Conservation (phyloP, 2,329 filamentous ascomycete species). For the Colletotrichum sp. region DNA sequence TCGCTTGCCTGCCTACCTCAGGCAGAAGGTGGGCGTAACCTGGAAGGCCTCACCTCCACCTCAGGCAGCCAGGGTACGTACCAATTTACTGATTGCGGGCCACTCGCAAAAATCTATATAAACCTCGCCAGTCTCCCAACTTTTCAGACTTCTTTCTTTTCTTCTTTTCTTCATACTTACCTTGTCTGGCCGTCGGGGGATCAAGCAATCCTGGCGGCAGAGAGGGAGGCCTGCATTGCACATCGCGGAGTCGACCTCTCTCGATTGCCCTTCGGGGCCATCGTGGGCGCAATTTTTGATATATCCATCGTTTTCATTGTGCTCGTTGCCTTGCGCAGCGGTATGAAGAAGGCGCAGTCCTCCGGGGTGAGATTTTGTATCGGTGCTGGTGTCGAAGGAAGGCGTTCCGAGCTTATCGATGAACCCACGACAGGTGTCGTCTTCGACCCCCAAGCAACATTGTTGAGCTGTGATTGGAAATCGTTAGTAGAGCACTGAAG, state of each 20-base stretch:
- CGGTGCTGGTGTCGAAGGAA: too few relatives aligned
- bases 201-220: conserved; percentile 48
- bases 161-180: conserved; percentile 51
- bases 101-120: conserved; percentile 34
- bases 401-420: too few relatives aligned
- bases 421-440: too few relatives aligned
- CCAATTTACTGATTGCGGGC: not conserved
- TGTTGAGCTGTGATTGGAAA: too few relatives aligned
- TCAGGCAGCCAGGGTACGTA: not conserved
- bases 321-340: conserved; percentile 21
- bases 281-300: conserved; percentile 21
- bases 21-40: not conserved
- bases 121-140: not conserved
- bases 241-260: conserved; percentile 33
- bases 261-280: conserved; percentile 22
- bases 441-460: too few relatives aligned
- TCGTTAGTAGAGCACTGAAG: too few relatives aligned
- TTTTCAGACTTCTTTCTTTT: not conserved
- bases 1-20: not conserved
- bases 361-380: too few relatives aligned
- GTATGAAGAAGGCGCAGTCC: conserved; percentile 9
- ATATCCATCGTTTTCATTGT: conserved; percentile 25
- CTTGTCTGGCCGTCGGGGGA: conserved; percentile 46
- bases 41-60: not conserved
- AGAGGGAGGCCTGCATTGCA: conserved; percentile 57